Base-by-base conservation (phyloP, 2,329 filamentous ascomycete species). In the Juglanconis oblonga region DNA sequence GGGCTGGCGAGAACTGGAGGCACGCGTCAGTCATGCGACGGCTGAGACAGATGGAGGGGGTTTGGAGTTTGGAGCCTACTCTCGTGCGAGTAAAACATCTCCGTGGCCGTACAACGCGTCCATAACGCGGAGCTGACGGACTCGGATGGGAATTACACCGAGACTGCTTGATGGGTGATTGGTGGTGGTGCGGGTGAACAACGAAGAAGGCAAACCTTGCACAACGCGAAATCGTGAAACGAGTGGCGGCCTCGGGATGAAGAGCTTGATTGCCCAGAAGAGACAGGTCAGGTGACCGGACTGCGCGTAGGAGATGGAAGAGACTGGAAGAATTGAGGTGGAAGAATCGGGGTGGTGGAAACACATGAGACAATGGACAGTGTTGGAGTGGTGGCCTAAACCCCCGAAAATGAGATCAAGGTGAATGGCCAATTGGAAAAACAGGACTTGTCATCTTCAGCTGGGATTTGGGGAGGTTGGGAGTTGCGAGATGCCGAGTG, bases 21-120 rank as follows among this genome's bases (percentile, higher is more conserved):
- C 29, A 11, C n/a, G 6, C 13, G 31, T 64, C 14, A 64, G 59
- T 42, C 10, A 24, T n/a, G 48, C 29, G 9, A 24, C 49, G 75
- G 70, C 11, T 42, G 24, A 4, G 0, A 5, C 11, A 9, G 11
- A 29, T 13, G 32, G n/a, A 14, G 8, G 31, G 14, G 33, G 13
- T n/a, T 9, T 44, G 4, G 40, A n/a, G 13, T n/a, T 9, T 44
- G 4, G 40, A n/a, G 75, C 87, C 71, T 79, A 95, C 94, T 91
- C 76, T 97, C 93, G 77, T 97, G 91, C 68, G 91, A 96, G 78
- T 97, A 98, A 73, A 97, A 97, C 93, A 97, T 97, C 33, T 40
- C n/a, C 11, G 40, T 29, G 44, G 14, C 24, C 48, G 54, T 29
- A 8, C 33, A 4, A 24, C 54, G 31, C 58, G 54, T 48, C 45